Evolutionary conservation across 2,329 filamentous ascomycete species (phyloP).

Genomic region (Pseudogymnoascus sp.): DNA sequence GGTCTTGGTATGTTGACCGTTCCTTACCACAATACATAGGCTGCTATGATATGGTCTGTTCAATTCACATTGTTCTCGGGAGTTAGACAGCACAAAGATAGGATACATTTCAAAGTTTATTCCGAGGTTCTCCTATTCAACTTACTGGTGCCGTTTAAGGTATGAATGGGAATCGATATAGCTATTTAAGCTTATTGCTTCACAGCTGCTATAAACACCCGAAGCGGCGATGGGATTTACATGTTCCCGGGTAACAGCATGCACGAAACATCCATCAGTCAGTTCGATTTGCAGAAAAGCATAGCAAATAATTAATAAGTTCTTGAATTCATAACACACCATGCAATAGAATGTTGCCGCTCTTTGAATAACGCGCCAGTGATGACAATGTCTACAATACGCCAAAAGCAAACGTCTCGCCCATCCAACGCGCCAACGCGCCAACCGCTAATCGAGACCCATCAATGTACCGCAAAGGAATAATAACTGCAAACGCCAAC

Average conservation of each 20-base stretch:
- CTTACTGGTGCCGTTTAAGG: neutral
- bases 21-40: neutral
- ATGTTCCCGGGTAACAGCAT: neutral
- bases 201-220: neutral
- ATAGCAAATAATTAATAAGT: neutral
- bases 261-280: neutral
- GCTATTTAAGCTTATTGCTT: neutral
- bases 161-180: neutral
- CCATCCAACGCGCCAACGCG: constrained; percentile 2
- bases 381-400: constrained; percentile 6
- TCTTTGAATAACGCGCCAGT: neutral
- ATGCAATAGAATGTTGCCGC: neutral
- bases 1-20: neutral
- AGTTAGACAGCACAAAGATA: neutral
- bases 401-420: constrained; percentile 1
- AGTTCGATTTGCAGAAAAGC: neutral
- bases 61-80: neutral
- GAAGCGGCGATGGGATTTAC: neutral
- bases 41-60: neutral
- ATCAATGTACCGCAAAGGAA: neutral
- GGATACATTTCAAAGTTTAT: neutral
- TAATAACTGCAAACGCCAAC: neutral
- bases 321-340: constrained; percentile 5
- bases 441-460: constrained; percentile 7
- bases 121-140: neutral